Base-by-base conservation (phyloP, 805 yeast species). In the Metschnikowia cubensis region DNA sequence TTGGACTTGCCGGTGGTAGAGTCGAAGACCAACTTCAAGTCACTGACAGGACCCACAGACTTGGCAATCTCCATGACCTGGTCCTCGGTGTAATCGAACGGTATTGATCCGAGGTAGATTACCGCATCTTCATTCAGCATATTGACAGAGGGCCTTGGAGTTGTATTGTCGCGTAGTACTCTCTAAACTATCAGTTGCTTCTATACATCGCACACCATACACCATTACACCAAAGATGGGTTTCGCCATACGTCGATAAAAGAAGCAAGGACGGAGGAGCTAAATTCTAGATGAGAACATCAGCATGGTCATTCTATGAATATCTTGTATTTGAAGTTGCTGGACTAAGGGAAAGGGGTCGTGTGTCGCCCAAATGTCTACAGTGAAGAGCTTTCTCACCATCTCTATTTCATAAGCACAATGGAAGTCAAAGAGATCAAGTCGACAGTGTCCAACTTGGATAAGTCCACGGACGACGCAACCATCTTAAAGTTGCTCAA, bases 31-130 rank as follows among this genome's bases (percentile, higher is more conserved):
- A 92, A 76, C 63, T 85, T 84, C 51, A 89, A 71, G 49, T 80
- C 81, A 22, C 80, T 77, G 1, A 92, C 92, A 0, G 97, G 96
- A 1, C 97, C 98, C 2, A 89, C 94, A 1, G 95, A 83, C 50
- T 77, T 75, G 53, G 96, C 95, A 13, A 92, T 81, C 55, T 88
- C 96, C 57, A 81, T 68, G n/a, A 92, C 85, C 65, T 91, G 97
- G 59, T 89, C 96, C 64, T 92, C 98, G 0, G 97, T 87, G 62
- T 87, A 89, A 61, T 92, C 97, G 63, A 84, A 89, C 1, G 98
- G 98, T 35, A 92, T 87, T 14, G 89, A 85, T 3, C 96, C 96
- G 38, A 91, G 80, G 60, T 87, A 87, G 2, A 89, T 85, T 21
- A 52, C 54, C 31, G 54, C 52, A 21, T 56, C 58, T 11, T 56